Conservation (phyloP, 805 yeast genomes). For the Kodamaea jinghongensis region DNA sequence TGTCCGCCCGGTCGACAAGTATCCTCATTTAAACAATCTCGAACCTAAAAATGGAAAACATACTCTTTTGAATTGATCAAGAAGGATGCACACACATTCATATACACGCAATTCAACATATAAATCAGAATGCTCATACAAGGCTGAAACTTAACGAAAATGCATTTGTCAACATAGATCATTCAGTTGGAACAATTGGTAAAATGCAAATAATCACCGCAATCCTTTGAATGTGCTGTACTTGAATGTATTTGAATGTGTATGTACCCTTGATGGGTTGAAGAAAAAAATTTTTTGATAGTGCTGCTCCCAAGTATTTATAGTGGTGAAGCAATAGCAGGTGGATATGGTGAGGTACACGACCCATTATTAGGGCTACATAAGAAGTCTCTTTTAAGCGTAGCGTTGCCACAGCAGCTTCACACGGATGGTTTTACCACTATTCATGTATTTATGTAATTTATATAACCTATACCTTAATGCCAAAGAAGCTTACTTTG, state of each 20-base stretch:
- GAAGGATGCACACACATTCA: slow-evolving; percentile 6
- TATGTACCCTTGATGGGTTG: slow-evolving; percentile 2
- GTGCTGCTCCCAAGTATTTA: slow-evolving; percentile 8
- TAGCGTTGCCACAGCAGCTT: too few relatives aligned
- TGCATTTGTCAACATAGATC: slow-evolving; percentile 50
- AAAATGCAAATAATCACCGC: slow-evolving; percentile 49
- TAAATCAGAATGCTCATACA: slow-evolving; percentile 44
- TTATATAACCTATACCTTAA: slow-evolving; percentile 8
- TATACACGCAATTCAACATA: slow-evolving; percentile 6
- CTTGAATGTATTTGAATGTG: slow-evolving; percentile 10
- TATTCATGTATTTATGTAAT: too few relatives aligned
- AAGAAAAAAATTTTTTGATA: slow-evolving; percentile 1
- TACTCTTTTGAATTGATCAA: slow-evolving; percentile 10
- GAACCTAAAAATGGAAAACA: slow-evolving; percentile 11
- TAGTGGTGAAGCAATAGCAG: neutral
- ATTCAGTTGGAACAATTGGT: slow-evolving; percentile 65
- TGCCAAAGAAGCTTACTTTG: slow-evolving; percentile 62
- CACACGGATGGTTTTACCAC: too few relatives aligned
- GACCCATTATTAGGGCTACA: slow-evolving; percentile 8
- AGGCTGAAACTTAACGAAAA: slow-evolving; percentile 62
- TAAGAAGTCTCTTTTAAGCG: neutral
- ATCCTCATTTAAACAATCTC: slow-evolving; percentile 33
- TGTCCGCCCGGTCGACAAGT: slow-evolving; percentile 54
- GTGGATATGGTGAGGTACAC: slow-evolving; percentile 10
- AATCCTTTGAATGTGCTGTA: slow-evolving; percentile 10